Evolutionary conservation across 2,329 filamentous ascomycete species (phyloP), one percentile per base, ranked within the genome.

Genomic region (Ambrosiella cleistominuta): DNA sequence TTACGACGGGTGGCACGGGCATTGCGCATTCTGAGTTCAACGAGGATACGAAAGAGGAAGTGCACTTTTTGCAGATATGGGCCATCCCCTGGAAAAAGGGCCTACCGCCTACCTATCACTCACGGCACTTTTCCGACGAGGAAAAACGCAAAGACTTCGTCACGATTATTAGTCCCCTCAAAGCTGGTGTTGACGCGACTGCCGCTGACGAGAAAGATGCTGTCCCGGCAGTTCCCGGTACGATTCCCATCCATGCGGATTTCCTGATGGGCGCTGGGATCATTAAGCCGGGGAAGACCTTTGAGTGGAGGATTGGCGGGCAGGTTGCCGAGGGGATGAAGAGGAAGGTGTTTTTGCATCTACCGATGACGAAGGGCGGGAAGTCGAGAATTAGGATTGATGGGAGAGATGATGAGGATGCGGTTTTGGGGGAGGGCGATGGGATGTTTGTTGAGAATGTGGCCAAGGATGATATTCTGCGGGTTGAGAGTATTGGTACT

Each of bases 1-100:
- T 94, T 70, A 95, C 88, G 8, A 89, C 84, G 12, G 88, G 86
- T n/a, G 88, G 88, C 57, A 88, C 81, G 4, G 82, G 82, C 64
- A 80, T 95, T 65, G 80, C 87, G 1, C 88, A 95, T 69, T 86
- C 81, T 7, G 88, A 95, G 70, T 81, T 84, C 70, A 93, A 91
- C 69, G 82, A 93, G 70, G 82, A 88, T 67, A 68, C 72, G 57
- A 71, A 76, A 12, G 79, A 86, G 50, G 80, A 84, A 27, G 85
- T 88, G 11, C 88, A 94, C 67, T 94, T 94, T 66, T 72, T 95
- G 39, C 88, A 95, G 70, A 94, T 95, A 64, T 95, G 88, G 88
- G 87, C 83, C 1, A 73, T 87, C 54, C 88, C 88, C 0, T 90
- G 88, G 78, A 82, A 81, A 68, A 71, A 75, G 19, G 83, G 86